Base-by-base conservation (phyloP, 371 early-diverging fungal species). In the Circinella minor region DNA sequence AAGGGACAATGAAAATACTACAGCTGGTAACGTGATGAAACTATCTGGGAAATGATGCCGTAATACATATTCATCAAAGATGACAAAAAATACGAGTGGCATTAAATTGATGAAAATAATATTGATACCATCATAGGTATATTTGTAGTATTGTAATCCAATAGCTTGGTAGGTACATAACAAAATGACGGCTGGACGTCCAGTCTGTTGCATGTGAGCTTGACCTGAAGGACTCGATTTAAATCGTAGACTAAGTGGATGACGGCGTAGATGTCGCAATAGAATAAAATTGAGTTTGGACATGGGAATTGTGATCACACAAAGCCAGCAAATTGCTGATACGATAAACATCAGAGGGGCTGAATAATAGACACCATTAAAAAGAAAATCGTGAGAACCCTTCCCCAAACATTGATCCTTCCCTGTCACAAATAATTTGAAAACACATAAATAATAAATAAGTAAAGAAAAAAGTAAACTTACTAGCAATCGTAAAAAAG, bases 61-160 rank as follows among this genome's bases (percentile, higher is more conserved):
- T 55, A 94, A 66, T 15, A 93, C 75, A 81, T 93, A 94, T 34
- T 92, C 92, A 71, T 95, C 94, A n/a, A 93, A 73, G 34, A 98
- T 89, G 4, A 89, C 89, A 74, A 94, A 93, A 48, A 92, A 77
- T 4, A 92, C 94, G 5, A 97, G 77, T 3, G 92, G 89, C 63
- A 97, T 80, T 80, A 97, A 75, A 79, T 98, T 97, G 86, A 98
- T 93, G 72, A 98, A 93, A 57, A 97, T 89, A 65, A 98, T 95
- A 82, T 98, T 98, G 83, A 96, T 92, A 15, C 99, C 99, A 70
- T 96, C 96, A 57, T 93, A 89, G 8, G 98, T 98, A 79, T 96
- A 97, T 81, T 94, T 94, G 88, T 93, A 94, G 77, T 95, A 95
- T 73, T 91, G 90, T 60, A 90, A 74, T 17, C 95, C 96, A 47